Conservation (phyloP, 2,329 filamentous ascomycete species). For the Fusarium scirpi region DNA sequence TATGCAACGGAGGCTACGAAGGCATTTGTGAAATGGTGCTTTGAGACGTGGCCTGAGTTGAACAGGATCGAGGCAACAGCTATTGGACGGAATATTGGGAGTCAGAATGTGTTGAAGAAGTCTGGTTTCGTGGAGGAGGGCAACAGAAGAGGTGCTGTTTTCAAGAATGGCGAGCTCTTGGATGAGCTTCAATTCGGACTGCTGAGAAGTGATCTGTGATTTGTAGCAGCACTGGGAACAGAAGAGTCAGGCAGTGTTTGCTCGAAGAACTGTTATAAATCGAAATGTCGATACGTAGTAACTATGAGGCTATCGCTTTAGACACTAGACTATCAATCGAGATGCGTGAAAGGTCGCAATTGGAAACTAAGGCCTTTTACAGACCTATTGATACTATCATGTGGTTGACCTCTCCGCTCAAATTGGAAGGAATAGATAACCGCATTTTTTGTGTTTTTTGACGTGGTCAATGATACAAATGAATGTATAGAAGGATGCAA, state of each 20-base stretch:
- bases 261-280: background rate
- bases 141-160: constrained; percentile 53
- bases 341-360: background rate
- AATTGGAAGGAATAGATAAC: background rate
- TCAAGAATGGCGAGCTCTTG: constrained; percentile 57
- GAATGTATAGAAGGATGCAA: background rate
- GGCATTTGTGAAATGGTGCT: constrained; percentile 59
- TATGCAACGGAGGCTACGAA: constrained; percentile 56
- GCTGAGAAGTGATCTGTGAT: constrained; percentile 51
- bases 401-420: background rate
- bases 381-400: background rate
- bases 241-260: background rate
- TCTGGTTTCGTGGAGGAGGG: constrained; percentile 61
- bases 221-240: background rate
- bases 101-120: constrained; percentile 57
- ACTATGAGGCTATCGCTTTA: background rate
- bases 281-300: background rate
- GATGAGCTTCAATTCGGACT: constrained; percentile 56
- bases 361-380: background rate
- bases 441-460: background rate
- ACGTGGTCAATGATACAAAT: background rate
- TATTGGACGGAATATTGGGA: constrained; percentile 56
- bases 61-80: constrained; percentile 57
- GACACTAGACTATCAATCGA: background rate
- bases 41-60: constrained; percentile 56